phyloP scores from a whole-genome alignment of 768 basidiomycete species.

The Dictyophora rubrovolvata region DNA sequence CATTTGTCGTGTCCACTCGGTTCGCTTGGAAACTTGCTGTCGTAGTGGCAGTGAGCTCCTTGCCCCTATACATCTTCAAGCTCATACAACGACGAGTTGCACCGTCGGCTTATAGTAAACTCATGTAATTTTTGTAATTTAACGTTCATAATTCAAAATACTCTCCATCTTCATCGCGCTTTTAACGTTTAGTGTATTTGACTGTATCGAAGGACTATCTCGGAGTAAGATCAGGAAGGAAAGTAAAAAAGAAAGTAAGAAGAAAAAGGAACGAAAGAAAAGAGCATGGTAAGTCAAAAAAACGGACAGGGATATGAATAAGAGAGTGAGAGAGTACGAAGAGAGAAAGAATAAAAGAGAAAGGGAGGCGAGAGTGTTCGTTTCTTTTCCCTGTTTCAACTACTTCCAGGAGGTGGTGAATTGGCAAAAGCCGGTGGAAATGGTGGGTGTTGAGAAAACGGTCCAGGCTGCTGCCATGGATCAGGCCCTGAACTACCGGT shows the following conservation, averaged over 20 bases:
- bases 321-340: neutral
- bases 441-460: neutral
- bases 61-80: constrained; percentile 89
- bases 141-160: neutral
- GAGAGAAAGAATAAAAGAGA: neutral
- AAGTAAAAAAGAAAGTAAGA: neutral
- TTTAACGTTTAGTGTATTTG: constrained; percentile 1
- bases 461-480: constrained; percentile 2
- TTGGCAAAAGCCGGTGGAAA: constrained; percentile 2
- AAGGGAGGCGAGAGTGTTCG: neutral
- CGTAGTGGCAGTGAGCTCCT: constrained; percentile 88
- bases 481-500: constrained; percentile 1
- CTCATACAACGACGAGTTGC: constrained; percentile 74
- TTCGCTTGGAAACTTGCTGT: constrained; percentile 95
- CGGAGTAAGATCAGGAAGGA: neutral
- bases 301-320: constrained; percentile 1
- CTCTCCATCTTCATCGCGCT: neutral
- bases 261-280: neutral
- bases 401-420: constrained; percentile 7
- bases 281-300: constrained; percentile 9
- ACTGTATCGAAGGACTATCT: neutral
- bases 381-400: neutral
- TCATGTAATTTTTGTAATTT: constrained; percentile 37
- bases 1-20: constrained; percentile 78
- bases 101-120: constrained; percentile 89